These are phyloP conservation scores for Mycosphaerella arachidis DNA, from an alignment of 2,329 filamentous ascomycete species.

Conservation along the genomic window DNA sequence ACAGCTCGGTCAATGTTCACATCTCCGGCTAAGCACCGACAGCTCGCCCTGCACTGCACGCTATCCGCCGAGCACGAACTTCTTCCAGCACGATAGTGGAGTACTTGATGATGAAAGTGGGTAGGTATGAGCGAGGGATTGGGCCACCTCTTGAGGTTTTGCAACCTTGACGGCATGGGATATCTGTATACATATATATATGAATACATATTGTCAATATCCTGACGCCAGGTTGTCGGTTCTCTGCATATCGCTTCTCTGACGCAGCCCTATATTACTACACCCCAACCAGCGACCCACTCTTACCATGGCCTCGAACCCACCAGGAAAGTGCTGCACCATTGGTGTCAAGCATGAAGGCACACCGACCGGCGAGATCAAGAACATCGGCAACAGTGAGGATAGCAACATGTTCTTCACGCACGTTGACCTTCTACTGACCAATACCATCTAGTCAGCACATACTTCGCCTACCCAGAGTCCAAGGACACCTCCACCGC, in stretches of 20 bases:
- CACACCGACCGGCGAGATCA: conserved; percentile 31
- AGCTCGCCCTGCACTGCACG: neutral
- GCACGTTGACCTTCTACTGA: neutral
- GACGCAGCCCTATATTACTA: neutral
- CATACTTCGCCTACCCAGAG: conserved; percentile 54
- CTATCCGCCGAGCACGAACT: neutral
- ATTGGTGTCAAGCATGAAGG: conserved; percentile 37
- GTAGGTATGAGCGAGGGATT: neutral
- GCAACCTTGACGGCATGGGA: neutral
- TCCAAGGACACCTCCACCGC: conserved; percentile 51
- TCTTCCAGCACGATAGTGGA: neutral
- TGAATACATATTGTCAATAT: neutral
- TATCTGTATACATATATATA: too few relatives aligned
- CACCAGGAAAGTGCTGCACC: conserved; percentile 36
- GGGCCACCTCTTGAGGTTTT: neutral
- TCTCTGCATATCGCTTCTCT: neutral
- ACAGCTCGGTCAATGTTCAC: neutral
- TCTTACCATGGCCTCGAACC: conserved; percentile 34
- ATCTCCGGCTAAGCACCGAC: neutral
- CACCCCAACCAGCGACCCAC: neutral
- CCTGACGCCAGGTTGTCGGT: neutral
- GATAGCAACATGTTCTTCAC: neutral
- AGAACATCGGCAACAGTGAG: conserved; percentile 33
- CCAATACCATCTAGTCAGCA: conserved; percentile 16
- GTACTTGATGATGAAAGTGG: neutral